These are phyloP conservation scores for Venturia effusa DNA, from an alignment of 2,329 filamentous ascomycete genomes.

Conservation along the genomic window DNA sequence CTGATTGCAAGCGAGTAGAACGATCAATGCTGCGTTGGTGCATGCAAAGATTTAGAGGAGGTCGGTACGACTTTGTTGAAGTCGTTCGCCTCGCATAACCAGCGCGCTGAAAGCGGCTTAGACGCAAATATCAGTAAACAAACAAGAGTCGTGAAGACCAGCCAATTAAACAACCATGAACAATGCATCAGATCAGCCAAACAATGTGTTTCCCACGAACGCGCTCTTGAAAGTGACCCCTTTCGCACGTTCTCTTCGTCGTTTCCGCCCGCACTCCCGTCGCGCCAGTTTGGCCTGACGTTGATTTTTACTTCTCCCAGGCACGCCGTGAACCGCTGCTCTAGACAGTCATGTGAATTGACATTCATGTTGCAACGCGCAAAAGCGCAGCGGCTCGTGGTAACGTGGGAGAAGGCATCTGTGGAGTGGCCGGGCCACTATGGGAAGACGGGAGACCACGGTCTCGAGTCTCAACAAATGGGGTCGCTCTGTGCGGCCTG, in stretches of 20 bases:
- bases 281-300: constrained; percentile 15
- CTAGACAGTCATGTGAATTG: constrained; percentile 18
- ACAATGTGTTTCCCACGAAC: background rate
- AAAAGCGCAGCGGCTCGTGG: constrained; percentile 1
- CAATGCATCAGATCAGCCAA: constrained; percentile 8
- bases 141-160: background rate
- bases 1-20: background rate
- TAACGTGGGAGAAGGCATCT: constrained; percentile 13
- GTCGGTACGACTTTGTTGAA: constrained; percentile 6
- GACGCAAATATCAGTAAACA: constrained; percentile 2
- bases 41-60: background rate
- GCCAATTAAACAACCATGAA: background rate
- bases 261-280: background rate
- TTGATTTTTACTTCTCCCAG: constrained; percentile 20
- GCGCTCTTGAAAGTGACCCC: constrained; percentile 1
- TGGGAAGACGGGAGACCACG: constrained; percentile 3
- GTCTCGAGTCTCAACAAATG: constrained; percentile 6
- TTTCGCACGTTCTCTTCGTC: constrained; percentile 5
- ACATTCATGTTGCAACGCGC: constrained; percentile 6
- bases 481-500: constrained; percentile 7
- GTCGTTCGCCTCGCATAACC: constrained; percentile 1
- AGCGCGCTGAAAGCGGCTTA: constrained; percentile 1
- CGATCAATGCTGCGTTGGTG: background rate
- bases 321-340: constrained; percentile 13
- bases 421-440: constrained; percentile 9